These are phyloP conservation scores for Candida dajiaensis DNA, from an alignment of 805 yeast genomes.

Conservation along the genomic window DNA sequence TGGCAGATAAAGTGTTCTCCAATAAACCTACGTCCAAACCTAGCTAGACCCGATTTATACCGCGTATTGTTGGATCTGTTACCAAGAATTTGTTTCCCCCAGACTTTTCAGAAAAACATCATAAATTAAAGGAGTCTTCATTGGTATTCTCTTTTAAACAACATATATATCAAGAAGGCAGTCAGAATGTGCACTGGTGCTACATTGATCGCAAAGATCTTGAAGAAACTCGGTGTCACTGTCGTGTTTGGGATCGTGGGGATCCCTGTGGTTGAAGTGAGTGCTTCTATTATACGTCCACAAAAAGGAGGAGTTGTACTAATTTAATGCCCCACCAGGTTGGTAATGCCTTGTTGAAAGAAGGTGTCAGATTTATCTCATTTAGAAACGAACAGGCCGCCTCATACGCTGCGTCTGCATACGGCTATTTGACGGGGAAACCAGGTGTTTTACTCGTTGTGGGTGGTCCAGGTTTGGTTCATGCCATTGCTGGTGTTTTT, in stretches of 20 bases:
- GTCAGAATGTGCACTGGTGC: constrained; percentile 32
- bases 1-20: too few relatives aligned
- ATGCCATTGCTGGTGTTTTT: constrained; percentile 60
- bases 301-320: background rate
- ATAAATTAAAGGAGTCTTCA: too few relatives aligned
- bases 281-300: background rate
- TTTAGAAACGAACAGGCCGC: constrained; percentile 74
- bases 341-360: constrained; percentile 52
- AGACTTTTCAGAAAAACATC: too few relatives aligned
- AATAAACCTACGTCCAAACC: too few relatives aligned
- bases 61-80: too few relatives aligned
- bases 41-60: too few relatives aligned
- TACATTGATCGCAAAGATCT: constrained; percentile 39
- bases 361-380: constrained; percentile 50
- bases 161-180: too few relatives aligned
- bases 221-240: constrained; percentile 45
- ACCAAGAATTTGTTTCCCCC: too few relatives aligned
- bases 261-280: constrained; percentile 59
- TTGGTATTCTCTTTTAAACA: too few relatives aligned
- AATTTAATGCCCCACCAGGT: constrained; percentile 17
- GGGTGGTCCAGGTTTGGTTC: constrained; percentile 73
- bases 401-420: constrained; percentile 67
- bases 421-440: constrained; percentile 56
- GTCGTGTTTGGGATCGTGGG: constrained; percentile 69
- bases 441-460: constrained; percentile 69